These are phyloP conservation scores for Rhodamnia argentea DNA, from an alignment of 345 rosid genomes.

Conservation along the genomic window DNA sequence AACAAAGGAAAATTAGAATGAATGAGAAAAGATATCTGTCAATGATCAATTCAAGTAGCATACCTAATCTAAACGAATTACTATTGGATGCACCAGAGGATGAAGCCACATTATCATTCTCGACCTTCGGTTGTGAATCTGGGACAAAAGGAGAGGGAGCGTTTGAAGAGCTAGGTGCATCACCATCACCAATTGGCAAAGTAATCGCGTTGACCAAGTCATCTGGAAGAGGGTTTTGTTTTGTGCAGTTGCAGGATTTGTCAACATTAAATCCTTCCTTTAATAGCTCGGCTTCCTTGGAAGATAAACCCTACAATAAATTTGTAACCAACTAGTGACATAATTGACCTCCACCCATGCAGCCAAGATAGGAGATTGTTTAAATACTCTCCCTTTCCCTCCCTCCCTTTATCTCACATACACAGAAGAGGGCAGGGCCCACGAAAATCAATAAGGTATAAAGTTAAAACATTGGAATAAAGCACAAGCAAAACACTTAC, in stretches of 20 bases:
- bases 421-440: neutral
- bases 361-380: neutral
- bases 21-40: neutral
- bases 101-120: conserved; percentile 35
- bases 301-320: conserved; percentile 49
- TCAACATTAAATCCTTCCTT: conserved; percentile 54
- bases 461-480: neutral
- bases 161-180: conserved; percentile 39
- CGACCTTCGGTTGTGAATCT: conserved; percentile 54
- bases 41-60: conserved; percentile 4
- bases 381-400: neutral
- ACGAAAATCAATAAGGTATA: neutral
- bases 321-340: neutral
- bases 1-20: neutral
- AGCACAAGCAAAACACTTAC: conserved; percentile 31
- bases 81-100: conserved; percentile 38
- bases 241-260: conserved; percentile 40
- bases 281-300: conserved; percentile 66
- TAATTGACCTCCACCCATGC: neutral
- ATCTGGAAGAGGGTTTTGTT: conserved; percentile 28
- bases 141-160: conserved; percentile 33
- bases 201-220: conserved; percentile 35
- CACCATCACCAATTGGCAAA: conserved; percentile 40
- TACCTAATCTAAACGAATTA: conserved; percentile 61
- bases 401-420: neutral